Percentiles rank a stretch among this genome's conserved stretches.
Conservation (phyloP, 2,329 filamentous ascomycete genomes). For the Ceratocystis ficicola region DNA sequence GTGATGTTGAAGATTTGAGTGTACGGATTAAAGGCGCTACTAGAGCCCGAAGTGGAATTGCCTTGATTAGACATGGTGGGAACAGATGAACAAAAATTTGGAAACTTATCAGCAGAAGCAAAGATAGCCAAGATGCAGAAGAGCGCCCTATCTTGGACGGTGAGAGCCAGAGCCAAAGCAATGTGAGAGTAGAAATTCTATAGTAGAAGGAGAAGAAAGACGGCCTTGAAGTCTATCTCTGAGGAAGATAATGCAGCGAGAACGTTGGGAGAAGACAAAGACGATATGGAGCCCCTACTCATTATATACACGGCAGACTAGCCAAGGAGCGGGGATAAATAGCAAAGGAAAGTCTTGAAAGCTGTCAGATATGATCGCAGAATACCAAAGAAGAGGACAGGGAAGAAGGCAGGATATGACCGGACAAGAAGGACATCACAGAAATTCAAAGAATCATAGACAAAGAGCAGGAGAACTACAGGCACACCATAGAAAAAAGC, state of each 20-base stretch:
- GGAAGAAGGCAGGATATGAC: not conserved
- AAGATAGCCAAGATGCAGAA: too few species aligned
- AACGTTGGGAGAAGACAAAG: not conserved
- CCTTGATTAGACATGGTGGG: not conserved
- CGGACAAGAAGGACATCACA: not conserved
- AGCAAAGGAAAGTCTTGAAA: not conserved
- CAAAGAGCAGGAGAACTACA: not conserved
- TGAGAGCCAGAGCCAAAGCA: too few species aligned
- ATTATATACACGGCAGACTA: not conserved
- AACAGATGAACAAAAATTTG: not conserved
- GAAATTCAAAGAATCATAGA: not conserved
- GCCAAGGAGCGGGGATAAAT: not conserved
- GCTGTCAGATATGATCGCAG: not conserved
- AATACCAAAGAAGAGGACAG: not conserved
- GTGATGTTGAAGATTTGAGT: conserved; percentile 1
- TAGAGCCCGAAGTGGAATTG: not conserved
- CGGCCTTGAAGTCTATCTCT: not conserved
- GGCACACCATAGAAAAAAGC: not conserved
- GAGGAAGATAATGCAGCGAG: not conserved
- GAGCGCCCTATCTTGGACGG: too few species aligned
- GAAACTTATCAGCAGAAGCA: not conserved
- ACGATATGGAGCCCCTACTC: not conserved
- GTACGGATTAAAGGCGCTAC: conserved; percentile 3
- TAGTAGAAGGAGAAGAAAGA: not conserved
- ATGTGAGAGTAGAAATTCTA: too few species aligned